Evolutionary conservation across 352 stramenopile species (phyloP), one percentile per base, ranked within the genome.

Genomic region (Peronospora belbahrii): DNA sequence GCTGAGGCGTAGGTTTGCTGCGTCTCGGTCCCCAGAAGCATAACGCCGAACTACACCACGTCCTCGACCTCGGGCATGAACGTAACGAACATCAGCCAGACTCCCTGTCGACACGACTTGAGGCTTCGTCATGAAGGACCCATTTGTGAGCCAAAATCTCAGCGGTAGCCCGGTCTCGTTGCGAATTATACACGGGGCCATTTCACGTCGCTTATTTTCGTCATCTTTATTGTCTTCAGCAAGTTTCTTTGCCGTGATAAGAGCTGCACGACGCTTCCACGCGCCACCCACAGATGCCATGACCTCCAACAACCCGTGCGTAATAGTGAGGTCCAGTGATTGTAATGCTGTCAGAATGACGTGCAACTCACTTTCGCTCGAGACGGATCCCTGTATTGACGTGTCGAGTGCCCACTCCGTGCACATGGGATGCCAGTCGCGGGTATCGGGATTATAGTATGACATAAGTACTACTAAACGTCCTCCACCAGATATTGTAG

Each of bases 401-500:
- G 80, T 47, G 17, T 87, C 75, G 4, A 92, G 48, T 9, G 62
- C 63, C 81, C 81, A 92, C 33, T 89, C 78, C 1, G 70, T 71
- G 22, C 78, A 86, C 74, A 92, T 80, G 13, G 78, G 72, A 35
- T 92, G 81, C 81, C 81, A 92, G 32, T 79, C 64, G 10, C 81
- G 75, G 20, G 74, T 87, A 23, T 90, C 75, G 10, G 81, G 81
- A 37, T 89, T 92, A 42, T 88, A 90, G 42, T 92, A 90, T 8
- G 76, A 78, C 30, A 85, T 67, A 25, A 83, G 47, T 19, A 80
- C 70, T 0, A 81, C 62, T 9, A 92, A 52, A 17, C 60, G 71
- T 2, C 78, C 78, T 15, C 78, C 74, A 34, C 81, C 81, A 28
- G 81, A 88, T 28, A 88, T 62, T 9, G 65, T 67, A 13, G 70